Base-by-base conservation (phyloP, 73 alveolate species). In the Blepharisma japonicum region DNA sequence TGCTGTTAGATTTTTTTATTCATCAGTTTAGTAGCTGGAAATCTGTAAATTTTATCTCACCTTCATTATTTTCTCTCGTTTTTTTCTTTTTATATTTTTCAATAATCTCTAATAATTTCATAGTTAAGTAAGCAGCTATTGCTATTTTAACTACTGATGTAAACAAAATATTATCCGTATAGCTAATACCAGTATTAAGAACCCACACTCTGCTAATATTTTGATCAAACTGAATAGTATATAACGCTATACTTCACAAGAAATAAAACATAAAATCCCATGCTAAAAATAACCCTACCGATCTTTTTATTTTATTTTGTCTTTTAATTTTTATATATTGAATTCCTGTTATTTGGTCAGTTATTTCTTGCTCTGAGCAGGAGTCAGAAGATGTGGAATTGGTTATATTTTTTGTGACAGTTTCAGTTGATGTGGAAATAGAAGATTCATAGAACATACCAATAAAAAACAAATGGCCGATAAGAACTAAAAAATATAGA, bases 401-500 rank as follows among this genome's bases (percentile, higher is more conserved):
- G 18, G 18, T 56, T 7, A 14, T 20, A 6, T 56, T 56, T n/a
- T n/a, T n/a, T n/a, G n/a, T n/a, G n/a, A n/a, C n/a, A n/a, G n/a
- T n/a, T 14, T 56, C 72, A 9, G 7, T 21, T n/a, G n/a, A n/a
- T n/a, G n/a, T n/a, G n/a, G n/a, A n/a, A n/a, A n/a, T n/a, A n/a
- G n/a, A n/a, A n/a, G n/a, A n/a, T 56, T 56, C 47, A 56, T 56
- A 56, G 18, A 56, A 56, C 45, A 56, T 7, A 9, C 72, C 72
- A 14, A 56, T 56, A 56, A 56, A 56, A 20, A 56, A 56, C 72
- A 56, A 7, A 8, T 56, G 20, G 45, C 72, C 72, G 7, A 56
- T 7, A 56, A 56, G 18, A 6, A 56, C 72, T 20, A 56, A 56
- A 20, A 56, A 56, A 7, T 7, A 21, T 38, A 56, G 6, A 7